phyloP scores from a whole-genome alignment of 768 basidiomycete genomes.

The Agaricus blazei region DNA sequence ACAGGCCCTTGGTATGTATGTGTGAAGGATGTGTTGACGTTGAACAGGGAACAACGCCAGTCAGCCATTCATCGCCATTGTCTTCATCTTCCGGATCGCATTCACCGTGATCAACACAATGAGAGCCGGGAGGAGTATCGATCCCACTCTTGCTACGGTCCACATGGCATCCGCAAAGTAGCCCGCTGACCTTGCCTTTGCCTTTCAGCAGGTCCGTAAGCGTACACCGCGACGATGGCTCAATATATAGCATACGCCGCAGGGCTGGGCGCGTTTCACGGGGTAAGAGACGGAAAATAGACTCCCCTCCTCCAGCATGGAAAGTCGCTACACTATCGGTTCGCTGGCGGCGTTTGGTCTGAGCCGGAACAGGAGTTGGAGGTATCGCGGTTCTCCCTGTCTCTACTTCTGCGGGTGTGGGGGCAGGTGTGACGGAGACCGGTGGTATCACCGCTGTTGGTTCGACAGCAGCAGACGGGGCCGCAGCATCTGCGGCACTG shows the following conservation, averaged over 20 bases:
- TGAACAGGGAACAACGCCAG: constrained; percentile 66
- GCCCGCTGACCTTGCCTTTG: constrained; percentile 62
- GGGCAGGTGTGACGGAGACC: neutral
- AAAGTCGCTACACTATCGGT: constrained; percentile 58
- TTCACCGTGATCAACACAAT: constrained; percentile 64
- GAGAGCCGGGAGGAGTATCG: constrained; percentile 36
- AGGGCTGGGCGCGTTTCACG: constrained; percentile 88
- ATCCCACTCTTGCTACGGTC: constrained; percentile 11
- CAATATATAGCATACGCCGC: constrained; percentile 90
- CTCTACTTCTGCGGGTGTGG: neutral
- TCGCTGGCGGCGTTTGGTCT: constrained; percentile 32
- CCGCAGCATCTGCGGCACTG: constrained; percentile 5
- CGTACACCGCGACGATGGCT: constrained; percentile 85
- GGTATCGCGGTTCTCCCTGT: constrained; percentile 6
- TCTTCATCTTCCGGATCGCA: constrained; percentile 64
- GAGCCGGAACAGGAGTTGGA: constrained; percentile 13
- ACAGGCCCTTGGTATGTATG: constrained; percentile 66
- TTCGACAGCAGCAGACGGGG: constrained; percentile 6
- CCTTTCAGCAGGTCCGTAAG: constrained; percentile 89
- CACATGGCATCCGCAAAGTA: constrained; percentile 75
- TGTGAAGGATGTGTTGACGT: constrained; percentile 42
- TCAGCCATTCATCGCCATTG: constrained; percentile 87
- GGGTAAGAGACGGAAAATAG: constrained; percentile 93
- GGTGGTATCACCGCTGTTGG: constrained; percentile 10
- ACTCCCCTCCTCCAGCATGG: constrained; percentile 77